Conservation (phyloP, 768 basidiomycete species). For the Mycena floridula region DNA sequence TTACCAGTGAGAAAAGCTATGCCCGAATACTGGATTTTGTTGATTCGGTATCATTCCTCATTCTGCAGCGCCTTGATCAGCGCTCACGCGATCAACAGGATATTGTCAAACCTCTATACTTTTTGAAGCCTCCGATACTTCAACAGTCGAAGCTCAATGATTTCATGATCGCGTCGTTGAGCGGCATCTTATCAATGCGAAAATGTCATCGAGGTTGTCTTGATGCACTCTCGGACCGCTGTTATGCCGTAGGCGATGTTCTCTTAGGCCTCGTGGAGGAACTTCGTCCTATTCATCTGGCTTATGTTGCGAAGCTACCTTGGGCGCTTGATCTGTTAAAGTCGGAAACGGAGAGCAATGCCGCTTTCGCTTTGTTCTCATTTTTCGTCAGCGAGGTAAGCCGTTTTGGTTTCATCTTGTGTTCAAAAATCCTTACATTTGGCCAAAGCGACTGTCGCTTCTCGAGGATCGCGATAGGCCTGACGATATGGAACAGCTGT, state of each 20-base stretch:
- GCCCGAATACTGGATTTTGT: background rate
- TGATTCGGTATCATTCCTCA: background rate
- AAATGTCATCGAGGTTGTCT: background rate
- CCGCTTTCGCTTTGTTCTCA: background rate
- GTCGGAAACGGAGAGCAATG: background rate
- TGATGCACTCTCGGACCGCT: background rate
- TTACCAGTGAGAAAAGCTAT: background rate
- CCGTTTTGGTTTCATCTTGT: no score
- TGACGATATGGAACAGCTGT: background rate
- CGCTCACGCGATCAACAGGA: background rate
- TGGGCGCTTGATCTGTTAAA: background rate
- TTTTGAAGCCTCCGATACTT: background rate
- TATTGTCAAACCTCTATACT: background rate
- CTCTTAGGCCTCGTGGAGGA: background rate
- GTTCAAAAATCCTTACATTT: no score
- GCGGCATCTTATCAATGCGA: background rate
- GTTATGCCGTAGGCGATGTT: background rate
- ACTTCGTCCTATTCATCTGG: background rate
- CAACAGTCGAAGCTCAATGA: background rate
- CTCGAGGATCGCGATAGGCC: background rate
- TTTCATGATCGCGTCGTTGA: background rate
- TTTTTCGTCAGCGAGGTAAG: background rate
- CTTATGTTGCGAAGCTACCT: background rate
- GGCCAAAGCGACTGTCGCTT: background rate
- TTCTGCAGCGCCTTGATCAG: background rate